Evolutionary conservation across 148 eudicot genomes (phyloP).

Genomic region (Salicornia ramosissima): DNA sequence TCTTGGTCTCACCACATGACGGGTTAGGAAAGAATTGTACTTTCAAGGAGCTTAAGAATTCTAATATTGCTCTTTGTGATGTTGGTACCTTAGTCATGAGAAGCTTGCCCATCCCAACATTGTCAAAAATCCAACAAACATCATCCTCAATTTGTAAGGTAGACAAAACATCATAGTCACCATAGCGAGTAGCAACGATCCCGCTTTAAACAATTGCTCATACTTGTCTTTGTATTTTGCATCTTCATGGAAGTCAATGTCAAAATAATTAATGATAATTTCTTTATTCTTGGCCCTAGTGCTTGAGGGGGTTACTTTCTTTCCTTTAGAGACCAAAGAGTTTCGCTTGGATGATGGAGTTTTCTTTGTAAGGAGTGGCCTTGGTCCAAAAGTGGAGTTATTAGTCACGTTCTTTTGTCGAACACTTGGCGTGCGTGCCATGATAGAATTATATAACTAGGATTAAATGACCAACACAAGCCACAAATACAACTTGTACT

Average conservation of each 20-base stretch:
- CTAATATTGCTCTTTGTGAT: not conserved
- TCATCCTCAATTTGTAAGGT: constrained; percentile 1
- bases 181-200: not conserved
- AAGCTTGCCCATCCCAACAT: not conserved
- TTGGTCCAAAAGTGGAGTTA: not conserved
- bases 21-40: not conserved
- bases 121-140: not conserved
- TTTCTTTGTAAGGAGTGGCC: not conserved
- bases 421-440: not conserved
- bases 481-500: too few species aligned
- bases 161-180: not conserved
- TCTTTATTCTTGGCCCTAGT: too few species aligned
- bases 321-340: too few species aligned
- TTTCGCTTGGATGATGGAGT: too few species aligned
- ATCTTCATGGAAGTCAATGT: too few species aligned
- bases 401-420: not conserved
- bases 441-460: not conserved
- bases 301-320: too few species aligned
- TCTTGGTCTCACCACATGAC: not conserved
- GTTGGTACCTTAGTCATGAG: not conserved
- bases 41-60: not conserved
- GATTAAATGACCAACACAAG: too few species aligned
- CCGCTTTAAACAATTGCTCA: not conserved
- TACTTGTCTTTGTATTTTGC: not conserved
- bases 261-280: too few species aligned